Evolutionary conservation across 2,329 filamentous ascomycete species (phyloP).

Genomic region (Cordyceps cicadae): DNA sequence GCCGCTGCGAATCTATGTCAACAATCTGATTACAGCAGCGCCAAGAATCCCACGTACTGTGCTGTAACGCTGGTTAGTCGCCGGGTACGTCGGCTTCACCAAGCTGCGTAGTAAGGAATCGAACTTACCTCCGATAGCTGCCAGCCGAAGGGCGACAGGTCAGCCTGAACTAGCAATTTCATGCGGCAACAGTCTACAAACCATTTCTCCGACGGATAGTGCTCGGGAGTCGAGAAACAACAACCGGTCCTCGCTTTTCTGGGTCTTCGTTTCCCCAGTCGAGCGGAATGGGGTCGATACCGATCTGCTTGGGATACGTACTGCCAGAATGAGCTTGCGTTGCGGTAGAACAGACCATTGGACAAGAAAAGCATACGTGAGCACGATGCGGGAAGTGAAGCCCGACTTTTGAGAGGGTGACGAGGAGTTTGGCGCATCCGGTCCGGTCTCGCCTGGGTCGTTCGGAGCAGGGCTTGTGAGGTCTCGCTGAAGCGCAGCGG

Average conservation of each 20-base stretch:
- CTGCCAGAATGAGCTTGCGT: conserved; percentile 24
- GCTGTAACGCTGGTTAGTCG: conserved; percentile 20
- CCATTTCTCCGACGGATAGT: conserved; percentile 77
- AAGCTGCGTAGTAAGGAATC: not conserved
- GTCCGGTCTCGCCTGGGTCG: not conserved
- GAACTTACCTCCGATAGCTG: conserved; percentile 50
- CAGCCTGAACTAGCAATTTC: not conserved
- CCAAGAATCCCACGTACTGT: conserved; percentile 24
- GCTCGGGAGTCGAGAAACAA: conserved; percentile 67
- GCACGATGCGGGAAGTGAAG: conserved; percentile 46
- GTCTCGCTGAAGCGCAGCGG: not conserved
- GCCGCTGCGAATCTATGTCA: conserved; percentile 37
- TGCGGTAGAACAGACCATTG: not conserved
- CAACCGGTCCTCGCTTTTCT: conserved; percentile 70
- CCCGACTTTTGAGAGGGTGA: conserved; percentile 32
- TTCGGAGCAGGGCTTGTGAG: not conserved
- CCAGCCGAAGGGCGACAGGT: conserved; percentile 2
- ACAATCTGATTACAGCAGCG: not conserved
- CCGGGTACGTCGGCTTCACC: no score
- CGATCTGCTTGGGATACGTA: conserved; percentile 89
- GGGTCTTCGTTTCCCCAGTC: conserved; percentile 79
- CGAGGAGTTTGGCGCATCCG: conserved; percentile 19
- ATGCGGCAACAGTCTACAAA: conserved; percentile 30
- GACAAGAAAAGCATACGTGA: conserved; percentile 33
- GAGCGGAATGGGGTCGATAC: conserved; percentile 83